Evolutionary conservation across 2,329 filamentous ascomycete genomes (phyloP).

Genomic region (Paraphaeosphaeria minitans): DNA sequence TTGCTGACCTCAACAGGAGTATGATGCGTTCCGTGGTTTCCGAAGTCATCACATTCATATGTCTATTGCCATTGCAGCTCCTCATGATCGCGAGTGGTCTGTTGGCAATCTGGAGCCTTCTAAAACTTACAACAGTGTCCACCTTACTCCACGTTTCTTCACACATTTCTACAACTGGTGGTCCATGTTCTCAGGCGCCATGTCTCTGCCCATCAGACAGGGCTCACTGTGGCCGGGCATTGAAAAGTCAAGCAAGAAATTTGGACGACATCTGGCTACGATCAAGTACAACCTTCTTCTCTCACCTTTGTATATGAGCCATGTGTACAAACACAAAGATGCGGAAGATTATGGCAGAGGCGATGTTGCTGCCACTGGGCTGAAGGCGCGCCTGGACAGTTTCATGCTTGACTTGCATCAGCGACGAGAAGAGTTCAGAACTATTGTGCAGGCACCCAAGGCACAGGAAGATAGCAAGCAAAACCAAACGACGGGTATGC

Average conservation of each 20-base stretch:
- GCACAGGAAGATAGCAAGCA: conserved; percentile 66
- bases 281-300: conserved; percentile 96
- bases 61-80: conserved; percentile 88
- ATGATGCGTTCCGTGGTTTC: conserved; percentile 97
- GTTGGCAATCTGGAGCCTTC: conserved; percentile 75
- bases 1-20: conserved; percentile 53
- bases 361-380: conserved; percentile 87
- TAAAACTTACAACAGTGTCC: conserved; percentile 93
- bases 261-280: conserved; percentile 93
- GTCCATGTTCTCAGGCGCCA: conserved; percentile 92
- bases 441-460: conserved; percentile 70
- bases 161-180: conserved; percentile 99
- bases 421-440: conserved; percentile 87
- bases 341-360: conserved; percentile 80
- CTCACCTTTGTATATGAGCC: conserved; percentile 90
- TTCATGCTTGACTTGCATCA: conserved; percentile 98
- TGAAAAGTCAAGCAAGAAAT: conserved; percentile 98
- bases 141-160: conserved; percentile 93
- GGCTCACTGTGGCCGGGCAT: conserved; percentile 87
- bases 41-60: conserved; percentile 95
- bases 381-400: conserved; percentile 94
- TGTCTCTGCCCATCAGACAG: conserved; percentile 93
- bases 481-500: conserved; percentile 87
- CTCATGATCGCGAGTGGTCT: conserved; percentile 84
- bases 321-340: conserved; percentile 99